Conservation (phyloP, 805 yeast genomes). For the Wickerhamomyces silvicola region DNA sequence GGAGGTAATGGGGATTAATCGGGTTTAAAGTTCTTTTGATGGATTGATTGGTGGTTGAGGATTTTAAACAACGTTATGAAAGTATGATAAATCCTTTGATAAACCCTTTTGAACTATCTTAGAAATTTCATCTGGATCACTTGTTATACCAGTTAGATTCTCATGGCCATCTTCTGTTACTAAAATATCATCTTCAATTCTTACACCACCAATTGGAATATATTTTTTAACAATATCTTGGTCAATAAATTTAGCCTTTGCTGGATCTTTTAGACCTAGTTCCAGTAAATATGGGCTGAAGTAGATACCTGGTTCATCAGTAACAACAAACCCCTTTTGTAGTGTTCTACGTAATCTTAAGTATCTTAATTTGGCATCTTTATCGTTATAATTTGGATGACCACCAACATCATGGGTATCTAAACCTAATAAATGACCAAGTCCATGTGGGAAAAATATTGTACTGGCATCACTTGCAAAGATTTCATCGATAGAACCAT, state of each 20-base stretch:
- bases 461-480: slow-evolving; percentile 64
- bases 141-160: slow-evolving; percentile 75
- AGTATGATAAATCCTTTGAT: slow-evolving; percentile 51
- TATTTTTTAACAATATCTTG: slow-evolving; percentile 64
- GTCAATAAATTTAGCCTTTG: slow-evolving; percentile 40
- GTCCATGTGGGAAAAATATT: slow-evolving; percentile 89
- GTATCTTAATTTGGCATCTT: slow-evolving; percentile 68
- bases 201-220: slow-evolving; percentile 91
- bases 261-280: slow-evolving; percentile 44
- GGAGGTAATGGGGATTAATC: slow-evolving; percentile 8
- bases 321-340: slow-evolving; percentile 74
- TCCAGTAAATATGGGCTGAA: slow-evolving; percentile 79
- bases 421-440: slow-evolving; percentile 91
- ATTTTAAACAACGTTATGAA: slow-evolving; percentile 38
- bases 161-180: slow-evolving; percentile 75
- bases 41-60: neutral
- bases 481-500: slow-evolving; percentile 56
- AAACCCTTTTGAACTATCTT: slow-evolving; percentile 69
- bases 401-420: slow-evolving; percentile 98
- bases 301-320: slow-evolving; percentile 94
- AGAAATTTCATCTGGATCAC: slow-evolving; percentile 78
- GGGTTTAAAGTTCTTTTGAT: no score
- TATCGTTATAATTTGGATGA: slow-evolving; percentile 74
- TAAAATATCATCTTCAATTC: slow-evolving; percentile 90
- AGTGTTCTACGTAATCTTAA: slow-evolving; percentile 75